Evolutionary conservation across 2,329 filamentous ascomycete genomes (phyloP).

Genomic region (Arthrobotrys sphaeroides): DNA sequence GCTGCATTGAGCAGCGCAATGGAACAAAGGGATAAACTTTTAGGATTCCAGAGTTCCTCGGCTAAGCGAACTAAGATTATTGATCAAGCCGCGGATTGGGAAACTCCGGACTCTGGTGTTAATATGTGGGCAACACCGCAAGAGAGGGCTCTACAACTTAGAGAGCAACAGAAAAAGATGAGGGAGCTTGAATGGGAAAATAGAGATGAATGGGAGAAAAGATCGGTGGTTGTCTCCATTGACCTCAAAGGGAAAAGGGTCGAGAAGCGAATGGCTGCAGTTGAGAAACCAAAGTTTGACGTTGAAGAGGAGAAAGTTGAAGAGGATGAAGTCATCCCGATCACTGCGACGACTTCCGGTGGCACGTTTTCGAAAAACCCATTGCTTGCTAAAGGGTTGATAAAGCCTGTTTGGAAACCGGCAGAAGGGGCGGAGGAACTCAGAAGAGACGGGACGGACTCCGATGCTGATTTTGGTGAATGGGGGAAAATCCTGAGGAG

Average conservation of each 20-base stretch:
- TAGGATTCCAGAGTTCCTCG: constrained; percentile 86
- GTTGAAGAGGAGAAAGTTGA: constrained; percentile 64
- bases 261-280: constrained; percentile 70
- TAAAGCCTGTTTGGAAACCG: constrained; percentile 58
- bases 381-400: constrained; percentile 33
- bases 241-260: constrained; percentile 82
- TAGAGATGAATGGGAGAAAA: constrained; percentile 86
- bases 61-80: constrained; percentile 82
- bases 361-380: constrained; percentile 44
- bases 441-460: neutral
- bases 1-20: constrained; percentile 70
- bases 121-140: constrained; percentile 86
- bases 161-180: constrained; percentile 83
- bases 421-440: constrained; percentile 13
- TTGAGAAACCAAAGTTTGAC: constrained; percentile 76
- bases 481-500: constrained; percentile 57
- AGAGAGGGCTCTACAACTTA: constrained; percentile 82
- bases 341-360: constrained; percentile 28
- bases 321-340: constrained; percentile 51
- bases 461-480: constrained; percentile 47
- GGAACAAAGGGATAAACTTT: constrained; percentile 80
- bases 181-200: constrained; percentile 88
- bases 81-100: constrained; percentile 82
- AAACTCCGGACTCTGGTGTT: constrained; percentile 69
- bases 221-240: constrained; percentile 82